These are phyloP conservation scores for Pseudogymnoascus sp. DNA, from an alignment of 2,329 filamentous ascomycete species.

Conservation along the genomic window DNA sequence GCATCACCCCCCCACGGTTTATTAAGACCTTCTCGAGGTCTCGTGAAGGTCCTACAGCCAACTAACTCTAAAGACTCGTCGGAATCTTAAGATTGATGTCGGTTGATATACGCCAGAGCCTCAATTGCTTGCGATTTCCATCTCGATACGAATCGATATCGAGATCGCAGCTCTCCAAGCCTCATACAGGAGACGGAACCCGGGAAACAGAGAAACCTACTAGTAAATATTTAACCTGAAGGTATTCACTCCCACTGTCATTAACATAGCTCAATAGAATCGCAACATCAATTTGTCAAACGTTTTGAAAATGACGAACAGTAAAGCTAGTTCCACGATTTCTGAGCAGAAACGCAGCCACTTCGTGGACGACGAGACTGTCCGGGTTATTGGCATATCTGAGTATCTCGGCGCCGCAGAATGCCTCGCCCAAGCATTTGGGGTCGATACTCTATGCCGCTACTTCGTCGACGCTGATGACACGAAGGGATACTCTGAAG, in stretches of 20 bases:
- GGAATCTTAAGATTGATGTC: slow-evolving; percentile 41
- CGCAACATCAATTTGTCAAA: slow-evolving; percentile 28
- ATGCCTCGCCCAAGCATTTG: slow-evolving; percentile 70
- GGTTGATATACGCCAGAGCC: slow-evolving; percentile 47
- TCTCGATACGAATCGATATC: slow-evolving; percentile 48
- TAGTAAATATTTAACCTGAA: slow-evolving; percentile 19
- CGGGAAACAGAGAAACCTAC: slow-evolving; percentile 26
- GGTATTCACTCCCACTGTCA: not conserved
- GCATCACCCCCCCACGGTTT: not conserved
- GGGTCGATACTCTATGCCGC: slow-evolving; percentile 61
- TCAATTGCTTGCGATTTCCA: slow-evolving; percentile 45
- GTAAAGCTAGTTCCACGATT: slow-evolving; percentile 10
- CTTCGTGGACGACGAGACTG: slow-evolving; percentile 25
- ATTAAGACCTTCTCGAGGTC: not conserved
- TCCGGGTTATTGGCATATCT: slow-evolving; percentile 54
- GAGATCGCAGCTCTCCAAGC: slow-evolving; percentile 47
- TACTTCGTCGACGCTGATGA: slow-evolving; percentile 70
- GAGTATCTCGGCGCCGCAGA: slow-evolving; percentile 65
- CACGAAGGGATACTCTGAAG: slow-evolving; percentile 50
- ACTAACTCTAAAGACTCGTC: not conserved
- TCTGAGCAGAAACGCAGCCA: slow-evolving; percentile 27
- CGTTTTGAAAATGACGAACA: slow-evolving; percentile 4
- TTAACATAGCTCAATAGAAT: slow-evolving; percentile 20
- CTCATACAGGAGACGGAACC: slow-evolving; percentile 42
- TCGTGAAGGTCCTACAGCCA: not conserved